Evolutionary conservation across 208 protist species (phyloP), one percentile per base, ranked within the genome.

Genomic region (Acanthamoeba triangularis): DNA sequence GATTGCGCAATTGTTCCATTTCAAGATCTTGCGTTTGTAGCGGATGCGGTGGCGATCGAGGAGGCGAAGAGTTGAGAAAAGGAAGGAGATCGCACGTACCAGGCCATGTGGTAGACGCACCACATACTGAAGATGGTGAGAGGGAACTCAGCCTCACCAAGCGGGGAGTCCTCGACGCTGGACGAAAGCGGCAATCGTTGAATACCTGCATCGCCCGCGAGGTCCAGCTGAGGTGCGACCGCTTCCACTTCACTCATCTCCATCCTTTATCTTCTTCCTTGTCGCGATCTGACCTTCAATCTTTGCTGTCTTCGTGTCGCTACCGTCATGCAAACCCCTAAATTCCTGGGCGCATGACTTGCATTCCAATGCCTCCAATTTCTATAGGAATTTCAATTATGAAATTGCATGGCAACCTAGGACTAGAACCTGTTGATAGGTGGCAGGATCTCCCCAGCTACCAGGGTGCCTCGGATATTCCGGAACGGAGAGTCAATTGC

Each of bases 41-140:
- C n/a, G n/a, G n/a, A n/a, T n/a, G n/a, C n/a, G n/a, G n/a, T n/a
- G n/a, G n/a, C n/a, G n/a, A n/a, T n/a, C n/a, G n/a, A n/a, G n/a
- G n/a, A n/a, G n/a, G n/a, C n/a, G n/a, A n/a, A n/a, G n/a, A n/a
- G n/a, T n/a, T n/a, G n/a, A n/a, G n/a, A n/a, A n/a, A n/a, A n/a
- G n/a, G n/a, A n/a, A n/a, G n/a, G n/a, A n/a, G n/a, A n/a, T n/a
- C n/a, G n/a, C n/a, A 65, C 44, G 82, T 35, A 92, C 85, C 85
- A 92, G 18, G 85, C 59, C 85, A 92, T 92, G 85, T 92, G 85
- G 85, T 92, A 92, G 23, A 92, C 85, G 25, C 59, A 65, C 85
- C 85, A 92, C 52, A 92, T 92, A 56, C 85, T 92, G 85, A 92
- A 92, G 35, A 92, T 25, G 59, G 85, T 92, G 28, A 92, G 30